Percentiles rank a stretch among this genome's conserved stretches.
Conservation (phyloP, 176 grass and related monocot species). For the Puccinellia tenuiflora region DNA sequence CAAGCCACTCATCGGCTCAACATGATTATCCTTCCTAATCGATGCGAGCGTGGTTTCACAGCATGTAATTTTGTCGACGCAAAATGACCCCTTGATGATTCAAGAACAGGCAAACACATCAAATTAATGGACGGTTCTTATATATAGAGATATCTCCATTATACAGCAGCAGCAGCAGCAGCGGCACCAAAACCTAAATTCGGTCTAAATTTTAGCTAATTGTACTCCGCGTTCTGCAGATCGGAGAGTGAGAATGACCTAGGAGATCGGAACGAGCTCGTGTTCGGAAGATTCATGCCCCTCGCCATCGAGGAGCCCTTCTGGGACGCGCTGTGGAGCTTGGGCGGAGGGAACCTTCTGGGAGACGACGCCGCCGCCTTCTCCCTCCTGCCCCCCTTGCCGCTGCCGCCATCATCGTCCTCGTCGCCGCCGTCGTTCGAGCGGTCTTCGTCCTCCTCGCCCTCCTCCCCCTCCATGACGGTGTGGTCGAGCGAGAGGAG, state of each 20-base stretch:
- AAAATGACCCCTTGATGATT: background rate
- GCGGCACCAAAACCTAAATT: constrained; percentile 18
- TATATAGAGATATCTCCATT: constrained; percentile 24
- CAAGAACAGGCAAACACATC: constrained; percentile 9
- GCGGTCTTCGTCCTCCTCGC: constrained; percentile 31
- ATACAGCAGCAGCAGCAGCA: constrained; percentile 17
- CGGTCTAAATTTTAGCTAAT: constrained; percentile 18
- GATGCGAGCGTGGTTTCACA: background rate
- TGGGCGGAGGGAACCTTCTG: constrained; percentile 29
- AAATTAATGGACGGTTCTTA: constrained; percentile 20
- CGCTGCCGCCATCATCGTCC: background rate
- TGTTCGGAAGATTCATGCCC: background rate
- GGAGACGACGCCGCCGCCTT: background rate
- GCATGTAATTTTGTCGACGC: background rate
- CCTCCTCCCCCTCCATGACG: constrained; percentile 52
- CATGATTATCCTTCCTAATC: background rate
- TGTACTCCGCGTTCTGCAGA: constrained; percentile 44
- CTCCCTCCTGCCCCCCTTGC: background rate
- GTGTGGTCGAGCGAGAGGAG: constrained; percentile 41
- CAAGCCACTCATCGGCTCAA: background rate
- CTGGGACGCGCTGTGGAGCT: constrained; percentile 6
- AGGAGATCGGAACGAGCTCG: constrained; percentile 36
- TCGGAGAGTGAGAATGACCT: constrained; percentile 73
- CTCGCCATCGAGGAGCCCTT: background rate
- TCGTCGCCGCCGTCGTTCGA: constrained; percentile 11